phyloP scores from a whole-genome alignment of 495 filamentous ascomycete species.

The Podospora appendiculata region DNA sequence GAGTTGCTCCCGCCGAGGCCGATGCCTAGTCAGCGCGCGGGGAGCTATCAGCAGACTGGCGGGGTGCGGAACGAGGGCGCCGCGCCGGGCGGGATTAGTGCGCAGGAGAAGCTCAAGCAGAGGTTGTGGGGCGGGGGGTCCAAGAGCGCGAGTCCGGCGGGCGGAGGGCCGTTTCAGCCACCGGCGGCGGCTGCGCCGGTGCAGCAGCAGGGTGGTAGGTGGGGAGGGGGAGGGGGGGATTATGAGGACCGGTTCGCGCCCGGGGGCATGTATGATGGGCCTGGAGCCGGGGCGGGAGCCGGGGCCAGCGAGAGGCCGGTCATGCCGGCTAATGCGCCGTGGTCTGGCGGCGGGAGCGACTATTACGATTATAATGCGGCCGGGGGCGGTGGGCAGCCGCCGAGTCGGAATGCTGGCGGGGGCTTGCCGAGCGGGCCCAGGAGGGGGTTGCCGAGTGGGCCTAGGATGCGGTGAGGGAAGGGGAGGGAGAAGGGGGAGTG shows the following conservation, averaged over 20 bases:
- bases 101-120: conserved; percentile 44
- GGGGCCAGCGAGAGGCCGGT: conserved; percentile 34
- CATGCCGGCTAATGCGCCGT: conserved; percentile 40
- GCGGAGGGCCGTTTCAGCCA: conserved; percentile 25
- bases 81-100: too few species aligned
- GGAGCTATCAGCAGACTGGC: conserved; percentile 62
- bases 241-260: conserved; percentile 41
- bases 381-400: conserved; percentile 24
- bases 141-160: conserved; percentile 32
- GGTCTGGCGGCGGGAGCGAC: conserved; percentile 24
- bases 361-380: conserved; percentile 28
- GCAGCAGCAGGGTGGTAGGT: conserved; percentile 12
- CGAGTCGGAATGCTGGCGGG: conserved; percentile 25
- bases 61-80: background rate
- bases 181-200: conserved; percentile 27
- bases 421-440: conserved; percentile 47
- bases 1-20: conserved; percentile 5
- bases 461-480: conserved; percentile 30
- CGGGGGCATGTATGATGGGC: conserved; percentile 26
- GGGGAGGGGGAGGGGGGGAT: conserved; percentile 24
- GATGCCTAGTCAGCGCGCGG: conserved; percentile 62
- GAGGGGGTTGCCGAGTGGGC: conserved; percentile 33
- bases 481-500: background rate
- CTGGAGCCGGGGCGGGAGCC: too few species aligned
- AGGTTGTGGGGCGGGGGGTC: conserved; percentile 37